These are phyloP conservation scores for Pseudohyphozyma bogoriensis DNA, from an alignment of 768 basidiomycete genomes.

Conservation along the genomic window DNA sequence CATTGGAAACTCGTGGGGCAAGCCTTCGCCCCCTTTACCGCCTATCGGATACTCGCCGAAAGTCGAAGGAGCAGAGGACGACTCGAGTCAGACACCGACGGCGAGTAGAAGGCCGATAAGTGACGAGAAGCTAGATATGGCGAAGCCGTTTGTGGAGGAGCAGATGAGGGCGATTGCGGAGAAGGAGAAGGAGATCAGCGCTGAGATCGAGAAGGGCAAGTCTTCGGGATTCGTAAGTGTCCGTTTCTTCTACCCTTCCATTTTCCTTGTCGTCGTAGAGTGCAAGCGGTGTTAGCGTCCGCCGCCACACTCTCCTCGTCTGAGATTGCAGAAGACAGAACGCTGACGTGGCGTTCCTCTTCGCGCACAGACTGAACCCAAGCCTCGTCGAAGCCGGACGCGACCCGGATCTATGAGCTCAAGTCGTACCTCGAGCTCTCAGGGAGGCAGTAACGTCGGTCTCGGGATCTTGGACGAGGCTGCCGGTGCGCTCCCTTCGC, in stretches of 20 bases:
- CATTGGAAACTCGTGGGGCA: slow-evolving; percentile 44
- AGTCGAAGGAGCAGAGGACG: slow-evolving; percentile 22
- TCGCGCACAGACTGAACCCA: slow-evolving; percentile 65
- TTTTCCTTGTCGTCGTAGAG: too few relatives aligned
- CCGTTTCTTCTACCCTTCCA: too few relatives aligned
- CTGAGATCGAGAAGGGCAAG: slow-evolving; percentile 64
- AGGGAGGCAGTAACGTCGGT: background rate
- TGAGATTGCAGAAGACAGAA: too few relatives aligned
- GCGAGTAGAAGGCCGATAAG: slow-evolving; percentile 44
- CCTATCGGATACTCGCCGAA: slow-evolving; percentile 38
- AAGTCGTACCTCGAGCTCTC: background rate
- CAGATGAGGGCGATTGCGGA: slow-evolving; percentile 36
- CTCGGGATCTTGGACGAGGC: background rate
- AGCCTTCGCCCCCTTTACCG: slow-evolving; percentile 35
- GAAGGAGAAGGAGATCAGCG: slow-evolving; percentile 57
- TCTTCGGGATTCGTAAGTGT: slow-evolving; percentile 63
- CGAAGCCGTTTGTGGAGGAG: slow-evolving; percentile 46
- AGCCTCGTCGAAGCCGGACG: background rate
- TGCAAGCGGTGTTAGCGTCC: too few relatives aligned
- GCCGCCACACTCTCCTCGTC: too few relatives aligned
- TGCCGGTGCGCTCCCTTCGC: background rate
- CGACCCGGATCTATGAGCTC: background rate
- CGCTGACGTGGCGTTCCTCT: too few relatives aligned
- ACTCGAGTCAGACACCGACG: slow-evolving; percentile 21
- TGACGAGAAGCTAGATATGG: slow-evolving; percentile 43